Conservation (phyloP, 441 rosid species). For the Adansonia grandidieri region DNA sequence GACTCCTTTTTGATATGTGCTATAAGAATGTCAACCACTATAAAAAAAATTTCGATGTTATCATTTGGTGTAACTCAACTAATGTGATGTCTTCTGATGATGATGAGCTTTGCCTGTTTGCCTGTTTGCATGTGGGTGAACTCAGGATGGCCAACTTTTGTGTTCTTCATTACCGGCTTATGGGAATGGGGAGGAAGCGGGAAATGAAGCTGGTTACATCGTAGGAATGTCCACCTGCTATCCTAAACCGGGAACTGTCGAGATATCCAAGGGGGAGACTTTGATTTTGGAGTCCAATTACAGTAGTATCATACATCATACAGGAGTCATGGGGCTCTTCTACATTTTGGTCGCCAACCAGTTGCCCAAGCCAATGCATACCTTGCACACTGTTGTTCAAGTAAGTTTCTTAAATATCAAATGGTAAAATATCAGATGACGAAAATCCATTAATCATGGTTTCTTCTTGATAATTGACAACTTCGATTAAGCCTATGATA, state of each 20-base stretch:
- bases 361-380: conserved; percentile 39
- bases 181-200: conserved; percentile 75
- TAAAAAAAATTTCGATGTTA: background rate
- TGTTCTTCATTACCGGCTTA: conserved; percentile 68
- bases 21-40: background rate
- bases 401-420: conserved; percentile 36
- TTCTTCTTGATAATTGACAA: background rate
- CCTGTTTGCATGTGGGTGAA: conserved; percentile 15
- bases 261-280: conserved; percentile 59
- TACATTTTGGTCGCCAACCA: conserved; percentile 68
- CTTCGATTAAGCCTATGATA: background rate
- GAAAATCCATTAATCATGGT: background rate
- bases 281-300: conserved; percentile 68
- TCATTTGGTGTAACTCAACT: background rate
- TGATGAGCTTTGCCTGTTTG: conserved; percentile 17
- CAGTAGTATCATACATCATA: conserved; percentile 54
- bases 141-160: conserved; percentile 62
- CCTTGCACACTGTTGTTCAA: conserved; percentile 33
- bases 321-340: conserved; percentile 89
- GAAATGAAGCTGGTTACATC: conserved; percentile 86
- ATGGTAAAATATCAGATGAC: background rate
- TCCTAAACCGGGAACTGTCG: conserved; percentile 67
- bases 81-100: background rate
- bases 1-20: background rate
- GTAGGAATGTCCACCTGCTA: conserved; percentile 95